Evolutionary conservation across 2,329 filamentous ascomycete genomes (phyloP).

Genomic region (Lecanosticta acicola): DNA sequence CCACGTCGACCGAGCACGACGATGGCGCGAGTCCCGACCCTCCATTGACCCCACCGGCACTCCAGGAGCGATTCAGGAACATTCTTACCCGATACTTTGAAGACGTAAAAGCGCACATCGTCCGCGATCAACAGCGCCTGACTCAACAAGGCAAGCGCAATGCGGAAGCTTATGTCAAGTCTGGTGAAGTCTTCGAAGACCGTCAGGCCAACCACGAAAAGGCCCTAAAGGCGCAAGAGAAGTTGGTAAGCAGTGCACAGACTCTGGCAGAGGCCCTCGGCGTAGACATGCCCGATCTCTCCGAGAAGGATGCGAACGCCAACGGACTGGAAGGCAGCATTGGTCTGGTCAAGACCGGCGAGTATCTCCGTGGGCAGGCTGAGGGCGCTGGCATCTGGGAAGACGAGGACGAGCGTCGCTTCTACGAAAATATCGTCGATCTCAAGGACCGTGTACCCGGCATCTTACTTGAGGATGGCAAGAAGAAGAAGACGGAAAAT

Average conservation of each 20-base stretch:
- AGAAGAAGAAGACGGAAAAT: constrained; percentile 80
- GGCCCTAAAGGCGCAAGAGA: constrained; percentile 85
- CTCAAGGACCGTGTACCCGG: constrained; percentile 92
- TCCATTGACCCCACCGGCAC: constrained; percentile 67
- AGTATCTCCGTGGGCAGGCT: constrained; percentile 83
- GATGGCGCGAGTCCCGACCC: constrained; percentile 55
- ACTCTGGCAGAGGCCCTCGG: constrained; percentile 82
- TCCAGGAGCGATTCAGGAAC: constrained; percentile 80
- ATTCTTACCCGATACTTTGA: constrained; percentile 85
- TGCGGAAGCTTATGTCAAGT: constrained; percentile 96
- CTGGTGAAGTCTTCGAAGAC: constrained; percentile 96
- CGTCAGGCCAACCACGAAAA: constrained; percentile 94
- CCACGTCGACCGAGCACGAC: constrained; percentile 48
- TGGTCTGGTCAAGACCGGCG: constrained; percentile 86
- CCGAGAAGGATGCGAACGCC: constrained; percentile 69
- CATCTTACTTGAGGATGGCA: constrained; percentile 86
- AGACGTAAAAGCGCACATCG: constrained; percentile 80
- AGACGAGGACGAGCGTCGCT: constrained; percentile 93
- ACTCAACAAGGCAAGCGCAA: constrained; percentile 84
- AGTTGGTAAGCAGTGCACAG: constrained; percentile 83
- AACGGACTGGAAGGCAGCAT: constrained; percentile 68
- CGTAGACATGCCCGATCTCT: constrained; percentile 87
- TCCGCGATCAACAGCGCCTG: constrained; percentile 88
- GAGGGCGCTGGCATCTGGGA: constrained; percentile 97
- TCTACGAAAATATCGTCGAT: constrained; percentile 95